Base-by-base conservation (phyloP, 2,329 filamentous ascomycete species). In the Exutisphaerella laricina region DNA sequence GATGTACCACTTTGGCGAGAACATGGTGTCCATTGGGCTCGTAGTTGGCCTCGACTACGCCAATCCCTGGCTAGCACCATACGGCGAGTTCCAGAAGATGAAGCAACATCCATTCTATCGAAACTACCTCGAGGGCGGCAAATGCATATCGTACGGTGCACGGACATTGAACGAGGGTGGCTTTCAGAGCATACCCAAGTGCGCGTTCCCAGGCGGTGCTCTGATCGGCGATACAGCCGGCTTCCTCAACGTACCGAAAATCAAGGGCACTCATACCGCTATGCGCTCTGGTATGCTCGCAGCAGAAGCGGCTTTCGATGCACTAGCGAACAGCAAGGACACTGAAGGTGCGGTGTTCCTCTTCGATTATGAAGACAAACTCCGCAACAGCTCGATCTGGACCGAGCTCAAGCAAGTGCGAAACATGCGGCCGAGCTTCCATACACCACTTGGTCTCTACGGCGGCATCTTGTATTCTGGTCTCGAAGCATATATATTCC, bases 1-100 rank as follows among this genome's bases (percentile, higher is more conserved):
- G 82, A 89, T 98, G 86, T 98, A 98, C 62, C 92, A 98, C 67
- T 98, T 97, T 66, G 92, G 89, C 26, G 90, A 98, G 58, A 98
- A 97, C 67, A 78, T 97, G 58, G 90, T 98, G 47, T 88, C 82
- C 54, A 75, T 98, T 43, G 92, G 92, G 17, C 74, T 97, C 13
- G 92, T 98, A 8, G 85, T 94, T 26, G 89, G 89, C 17, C 76
- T 98, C 41, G 92, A 98, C 71, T 98, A 98, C 65, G 76, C 86
- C 30, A 98, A 98, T 67, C 92, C 92, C 0, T 98, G 90, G 88
- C 69, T 97, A 42, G 92, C 89, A 3, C 92, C 92, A 0, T 98
- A 97, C 63, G 79, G 82, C 45, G 92, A 98, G 65, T 98, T 98
- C 66, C 92, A 98, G 66, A 95, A 94, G 73, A 83, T 98, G 74